A percentile compares a stretch with the other conserved stretches of the same genome.
Conservation (phyloP, 495 filamentous ascomycete genomes). For the Elasticomyces elasticus region DNA sequence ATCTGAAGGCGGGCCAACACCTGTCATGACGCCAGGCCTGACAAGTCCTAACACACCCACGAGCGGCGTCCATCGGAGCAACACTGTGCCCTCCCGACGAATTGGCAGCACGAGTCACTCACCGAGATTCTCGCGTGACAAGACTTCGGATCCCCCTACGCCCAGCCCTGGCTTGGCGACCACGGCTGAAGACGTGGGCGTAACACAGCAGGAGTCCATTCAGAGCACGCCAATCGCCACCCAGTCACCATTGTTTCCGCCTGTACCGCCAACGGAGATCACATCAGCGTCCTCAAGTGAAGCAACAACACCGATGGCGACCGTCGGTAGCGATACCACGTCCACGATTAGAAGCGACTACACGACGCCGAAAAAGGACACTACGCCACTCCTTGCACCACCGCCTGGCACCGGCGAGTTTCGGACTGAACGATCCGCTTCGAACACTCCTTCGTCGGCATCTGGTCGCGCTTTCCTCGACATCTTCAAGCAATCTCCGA, state of each 20-base stretch:
- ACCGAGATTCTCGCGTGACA: constrained; percentile 44
- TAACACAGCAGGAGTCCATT: constrained; percentile 7
- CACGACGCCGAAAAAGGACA: constrained; percentile 18
- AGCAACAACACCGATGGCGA: constrained; percentile 20
- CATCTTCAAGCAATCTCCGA: constrained; percentile 41
- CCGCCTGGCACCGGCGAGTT: constrained; percentile 7
- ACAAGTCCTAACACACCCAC: constrained; percentile 35
- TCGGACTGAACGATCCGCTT: constrained; percentile 12
- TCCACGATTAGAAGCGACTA: constrained; percentile 16
- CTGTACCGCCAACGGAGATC: constrained; percentile 13
- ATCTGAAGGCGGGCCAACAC: constrained; percentile 60
- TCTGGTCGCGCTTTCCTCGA: constrained; percentile 18
- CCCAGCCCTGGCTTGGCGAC: constrained; percentile 18
- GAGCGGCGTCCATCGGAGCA: constrained; percentile 74
- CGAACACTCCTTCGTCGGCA: constrained; percentile 15
- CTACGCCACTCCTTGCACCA: constrained; percentile 17
- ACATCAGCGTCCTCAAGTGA: constrained; percentile 23
- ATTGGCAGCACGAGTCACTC: constrained; percentile 49
- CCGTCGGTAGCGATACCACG: constrained; percentile 8
- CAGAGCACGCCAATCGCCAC: constrained; percentile 16
- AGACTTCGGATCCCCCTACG: constrained; percentile 32
- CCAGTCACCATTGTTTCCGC: constrained; percentile 3
- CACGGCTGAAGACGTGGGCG: neutral
- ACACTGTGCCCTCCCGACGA: constrained; percentile 85
- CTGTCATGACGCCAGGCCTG: constrained; percentile 53